Evolutionary conservation across 352 stramenopile species (phyloP), one percentile per base, ranked within the genome.

Genomic region (Phytophthora pseudosyringae): DNA sequence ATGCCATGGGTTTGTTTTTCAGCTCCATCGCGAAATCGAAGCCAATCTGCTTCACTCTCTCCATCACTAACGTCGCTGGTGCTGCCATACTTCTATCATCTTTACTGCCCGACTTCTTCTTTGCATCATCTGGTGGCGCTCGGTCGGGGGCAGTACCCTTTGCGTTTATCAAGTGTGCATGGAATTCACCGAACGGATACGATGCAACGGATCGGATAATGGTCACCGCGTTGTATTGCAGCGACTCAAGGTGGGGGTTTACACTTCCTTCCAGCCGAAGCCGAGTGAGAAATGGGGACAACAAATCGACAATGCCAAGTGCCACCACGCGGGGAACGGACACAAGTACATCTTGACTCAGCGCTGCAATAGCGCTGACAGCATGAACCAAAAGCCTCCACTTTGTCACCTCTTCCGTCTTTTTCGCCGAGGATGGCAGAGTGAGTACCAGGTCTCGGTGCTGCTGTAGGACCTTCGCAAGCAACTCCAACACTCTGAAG

Each of bases 281-380:
- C 16, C 49, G 49, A 40, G 39, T 32, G 21, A 77, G 48, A 47
- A 89, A 74, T 3, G 75, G 71, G 8, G 61, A 52, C 10, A 92
- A n/a, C 6, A 78, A 49, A 7, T 50, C 49, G 7, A 90, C 32
- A 13, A 90, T 67, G 5, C 74, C 69, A 12, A 89, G 55, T 18
- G 68, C 36, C 0, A 86, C 78, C 0, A 92, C 56, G 18, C 65
- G 73, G 3, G 83, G 83, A 3, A 90, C 78, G 15, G 73, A 86
- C 13, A 89, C 74, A 3, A 92, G 59, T 5, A 90, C 71, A 35
- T 92, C 80, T 68, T 89, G 71, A 15, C 80, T 85, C 36, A 92
- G 40, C 5, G 80, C 76, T 26, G 81, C 81, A 28, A 92, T 84
- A 1, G 73, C 83, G 3, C 72, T 62, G 9, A 86, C 36, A 5